Percentiles rank a stretch among this genome's conserved stretches.
phyloP scores from a whole-genome alignment of 2,329 filamentous ascomycete species.

The Lachnellula subtilissima region DNA sequence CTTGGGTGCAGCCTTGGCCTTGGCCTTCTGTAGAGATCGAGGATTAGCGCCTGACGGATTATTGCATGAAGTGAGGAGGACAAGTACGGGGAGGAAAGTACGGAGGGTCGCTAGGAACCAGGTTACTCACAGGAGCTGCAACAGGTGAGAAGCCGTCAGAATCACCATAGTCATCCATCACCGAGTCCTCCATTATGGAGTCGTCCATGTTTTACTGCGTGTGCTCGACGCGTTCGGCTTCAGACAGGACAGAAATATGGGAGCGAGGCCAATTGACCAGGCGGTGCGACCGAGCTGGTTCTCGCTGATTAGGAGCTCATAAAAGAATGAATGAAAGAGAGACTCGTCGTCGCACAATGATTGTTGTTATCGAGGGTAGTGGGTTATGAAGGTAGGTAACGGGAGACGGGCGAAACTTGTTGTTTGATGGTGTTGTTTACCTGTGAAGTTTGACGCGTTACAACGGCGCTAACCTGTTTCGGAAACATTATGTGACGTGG shows the following conservation, averaged over 20 bases:
- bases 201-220: slow-evolving; percentile 20
- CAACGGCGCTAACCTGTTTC: too few species aligned
- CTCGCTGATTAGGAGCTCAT: not conserved
- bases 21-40: slow-evolving; percentile 43
- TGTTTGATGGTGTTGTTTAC: not conserved
- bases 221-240: not conserved
- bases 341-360: slow-evolving; percentile 1
- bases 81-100: not conserved
- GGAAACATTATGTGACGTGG: too few species aligned
- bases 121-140: slow-evolving; percentile 40
- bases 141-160: slow-evolving; percentile 57
- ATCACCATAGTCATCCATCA: slow-evolving; percentile 46
- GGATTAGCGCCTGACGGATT: not conserved
- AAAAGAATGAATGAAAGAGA: slow-evolving; percentile 2
- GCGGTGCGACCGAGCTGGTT: not conserved
- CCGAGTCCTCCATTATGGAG: slow-evolving; percentile 51
- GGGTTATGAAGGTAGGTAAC: not conserved
- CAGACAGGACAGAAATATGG: not conserved
- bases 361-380: not conserved
- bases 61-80: not conserved
- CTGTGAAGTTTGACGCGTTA: too few species aligned
- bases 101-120: not conserved
- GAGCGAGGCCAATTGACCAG: not conserved
- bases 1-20: slow-evolving; percentile 45
- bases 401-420: not conserved